phyloP scores from a whole-genome alignment of 345 rosid species.

The Stellera chamaejasme region DNA sequence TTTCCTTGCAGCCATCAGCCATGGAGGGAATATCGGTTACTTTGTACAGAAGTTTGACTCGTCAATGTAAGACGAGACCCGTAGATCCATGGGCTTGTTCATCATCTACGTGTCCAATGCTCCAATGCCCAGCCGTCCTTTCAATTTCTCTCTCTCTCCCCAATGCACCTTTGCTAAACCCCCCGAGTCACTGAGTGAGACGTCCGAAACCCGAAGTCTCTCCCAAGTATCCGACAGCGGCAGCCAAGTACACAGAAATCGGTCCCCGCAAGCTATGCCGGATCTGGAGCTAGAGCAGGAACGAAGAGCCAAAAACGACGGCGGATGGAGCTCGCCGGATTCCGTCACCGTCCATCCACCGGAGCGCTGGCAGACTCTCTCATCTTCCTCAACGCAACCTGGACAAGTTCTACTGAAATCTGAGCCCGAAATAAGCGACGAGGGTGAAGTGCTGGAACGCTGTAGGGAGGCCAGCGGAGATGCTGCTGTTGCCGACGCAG shows the following conservation, averaged over 20 bases:
- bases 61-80: too few species aligned
- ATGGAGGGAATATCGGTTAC: too few species aligned
- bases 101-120: too few species aligned
- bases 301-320: background rate
- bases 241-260: background rate
- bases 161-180: too few species aligned
- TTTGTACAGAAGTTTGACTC: too few species aligned
- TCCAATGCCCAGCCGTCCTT: too few species aligned
- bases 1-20: too few species aligned
- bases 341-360: conserved; percentile 40
- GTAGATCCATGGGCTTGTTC: too few species aligned
- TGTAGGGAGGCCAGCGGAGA: conserved; percentile 14
- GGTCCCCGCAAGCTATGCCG: conserved; percentile 1
- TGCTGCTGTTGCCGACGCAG: conserved; percentile 13
- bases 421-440: conserved; percentile 31
- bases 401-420: conserved; percentile 24
- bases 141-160: too few species aligned
- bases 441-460: conserved; percentile 19
- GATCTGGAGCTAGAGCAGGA: conserved; percentile 53
- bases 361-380: conserved; percentile 27
- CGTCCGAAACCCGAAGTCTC: background rate
- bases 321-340: conserved; percentile 14
- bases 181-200: too few species aligned
- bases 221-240: background rate
- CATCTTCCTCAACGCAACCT: conserved; percentile 30